Evolutionary conservation across 192 early-diverging fungal genomes (phyloP).

Genomic region (Gorgonomyces haynaldii): DNA sequence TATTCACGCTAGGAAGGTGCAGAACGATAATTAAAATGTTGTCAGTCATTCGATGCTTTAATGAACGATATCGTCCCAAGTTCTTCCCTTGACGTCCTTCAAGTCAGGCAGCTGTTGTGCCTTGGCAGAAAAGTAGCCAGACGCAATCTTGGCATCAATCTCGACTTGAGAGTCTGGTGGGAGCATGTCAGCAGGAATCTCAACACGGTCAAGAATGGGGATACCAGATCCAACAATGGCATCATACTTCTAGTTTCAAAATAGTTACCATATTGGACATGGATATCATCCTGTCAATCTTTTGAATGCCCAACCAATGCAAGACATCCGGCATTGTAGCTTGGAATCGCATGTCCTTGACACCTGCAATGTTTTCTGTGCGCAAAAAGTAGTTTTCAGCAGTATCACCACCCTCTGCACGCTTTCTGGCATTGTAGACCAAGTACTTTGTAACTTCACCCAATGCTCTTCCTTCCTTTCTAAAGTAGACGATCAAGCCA

Average conservation of each 20-base stretch:
- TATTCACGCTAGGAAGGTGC: too few species aligned
- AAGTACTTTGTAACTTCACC: constrained; percentile 95
- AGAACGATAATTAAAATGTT: too few species aligned
- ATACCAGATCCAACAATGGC: constrained; percentile 81
- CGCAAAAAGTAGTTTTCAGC: constrained; percentile 81
- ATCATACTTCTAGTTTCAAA: constrained; percentile 66
- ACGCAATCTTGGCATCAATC: constrained; percentile 93
- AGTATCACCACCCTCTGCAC: constrained; percentile 66
- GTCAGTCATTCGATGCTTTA: too few species aligned
- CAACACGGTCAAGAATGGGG: constrained; percentile 73
- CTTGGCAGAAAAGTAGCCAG: constrained; percentile 76
- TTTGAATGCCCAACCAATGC: constrained; percentile 89
- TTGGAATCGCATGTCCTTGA: constrained; percentile 95
- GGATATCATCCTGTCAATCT: constrained; percentile 83
- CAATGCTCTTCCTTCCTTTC: constrained; percentile 88
- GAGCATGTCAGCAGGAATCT: constrained; percentile 80
- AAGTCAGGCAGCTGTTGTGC: constrained; percentile 49
- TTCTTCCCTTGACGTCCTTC: constrained; percentile 53
- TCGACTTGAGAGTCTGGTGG: constrained; percentile 86
- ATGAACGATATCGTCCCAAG: constrained; percentile 6
- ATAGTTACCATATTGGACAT: constrained; percentile 33
- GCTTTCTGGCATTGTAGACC: constrained; percentile 88
- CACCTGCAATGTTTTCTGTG: constrained; percentile 74
- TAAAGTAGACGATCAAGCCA: constrained; percentile 91
- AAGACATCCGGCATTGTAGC: constrained; percentile 93